Conservation (phyloP, 2,329 filamentous ascomycete genomes). For the Fusarium austroafricanum region DNA sequence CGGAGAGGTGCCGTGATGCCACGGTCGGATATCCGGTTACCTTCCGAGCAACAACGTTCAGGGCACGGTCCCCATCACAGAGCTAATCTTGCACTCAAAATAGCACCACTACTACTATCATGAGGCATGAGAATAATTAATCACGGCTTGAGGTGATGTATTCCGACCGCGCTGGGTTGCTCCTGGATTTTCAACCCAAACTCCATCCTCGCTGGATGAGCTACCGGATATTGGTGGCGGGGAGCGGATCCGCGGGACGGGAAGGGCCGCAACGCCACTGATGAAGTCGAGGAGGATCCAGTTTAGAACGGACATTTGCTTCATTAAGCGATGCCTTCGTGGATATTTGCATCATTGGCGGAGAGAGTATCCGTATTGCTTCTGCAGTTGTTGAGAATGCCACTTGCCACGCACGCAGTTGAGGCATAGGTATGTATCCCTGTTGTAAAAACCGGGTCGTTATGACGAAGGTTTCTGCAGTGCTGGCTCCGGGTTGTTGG, state of each 20-base stretch:
- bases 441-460: conserved; percentile 13
- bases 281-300: conserved; percentile 18
- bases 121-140: neutral
- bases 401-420: conserved; percentile 1
- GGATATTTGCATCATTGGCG: conserved; percentile 1
- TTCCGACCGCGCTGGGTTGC: conserved; percentile 4
- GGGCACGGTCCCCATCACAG: conserved; percentile 9
- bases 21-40: conserved; percentile 3
- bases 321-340: conserved; percentile 1
- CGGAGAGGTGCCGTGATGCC: neutral
- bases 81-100: conserved; percentile 10
- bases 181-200: neutral
- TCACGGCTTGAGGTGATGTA: conserved; percentile 1
- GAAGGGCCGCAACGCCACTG: conserved; percentile 44
- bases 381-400: neutral
- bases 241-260: conserved; percentile 41
- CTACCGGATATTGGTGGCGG: conserved; percentile 32
- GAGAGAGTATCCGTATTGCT: neutral
- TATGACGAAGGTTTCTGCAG: conserved; percentile 34
- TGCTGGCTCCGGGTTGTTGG: conserved; percentile 25
- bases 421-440: conserved; percentile 7
- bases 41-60: neutral
- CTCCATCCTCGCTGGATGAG: neutral
- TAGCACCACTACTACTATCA: conserved; percentile 5
- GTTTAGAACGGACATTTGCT: conserved; percentile 16